Evolutionary conservation across 2,329 filamentous ascomycete genomes (phyloP).

Genomic region (Penicillium glabrum): DNA sequence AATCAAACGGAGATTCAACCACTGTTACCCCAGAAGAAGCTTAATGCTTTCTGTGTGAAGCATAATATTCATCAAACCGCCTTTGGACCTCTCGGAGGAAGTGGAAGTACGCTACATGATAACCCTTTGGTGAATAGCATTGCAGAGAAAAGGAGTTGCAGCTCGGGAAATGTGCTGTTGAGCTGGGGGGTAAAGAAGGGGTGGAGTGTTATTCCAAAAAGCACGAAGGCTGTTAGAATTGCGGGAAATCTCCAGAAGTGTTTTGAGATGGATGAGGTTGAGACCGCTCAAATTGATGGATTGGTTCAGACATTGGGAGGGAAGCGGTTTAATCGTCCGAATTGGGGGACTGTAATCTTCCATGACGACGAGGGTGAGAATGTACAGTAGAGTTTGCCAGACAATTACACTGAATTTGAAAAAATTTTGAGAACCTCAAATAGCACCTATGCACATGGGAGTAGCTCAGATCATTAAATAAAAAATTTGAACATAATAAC

Average conservation of each 20-base stretch:
- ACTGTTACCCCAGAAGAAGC: slow-evolving; percentile 36
- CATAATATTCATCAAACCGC: slow-evolving; percentile 38
- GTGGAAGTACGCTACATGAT: slow-evolving; percentile 17
- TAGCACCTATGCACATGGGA: too few relatives aligned
- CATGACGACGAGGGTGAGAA: slow-evolving; percentile 18
- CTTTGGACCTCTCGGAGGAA: slow-evolving; percentile 27
- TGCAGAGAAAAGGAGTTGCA: slow-evolving; percentile 10
- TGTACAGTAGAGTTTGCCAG: not conserved
- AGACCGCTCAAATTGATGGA: slow-evolving; percentile 12
- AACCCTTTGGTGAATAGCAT: slow-evolving; percentile 10
- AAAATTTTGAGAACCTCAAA: too few relatives aligned
- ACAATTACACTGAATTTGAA: too few relatives aligned
- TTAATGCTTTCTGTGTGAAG: slow-evolving; percentile 33
- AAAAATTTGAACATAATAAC: too few relatives aligned
- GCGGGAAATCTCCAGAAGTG: slow-evolving; percentile 8
- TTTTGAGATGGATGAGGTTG: slow-evolving; percentile 14
- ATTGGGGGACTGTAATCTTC: slow-evolving; percentile 24
- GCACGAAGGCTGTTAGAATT: slow-evolving; percentile 12
- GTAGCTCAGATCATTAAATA: too few relatives aligned
- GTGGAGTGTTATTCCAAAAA: slow-evolving; percentile 19
- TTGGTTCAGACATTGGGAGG: slow-evolving; percentile 10
- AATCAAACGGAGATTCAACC: slow-evolving; percentile 42
- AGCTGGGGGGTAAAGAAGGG: slow-evolving; percentile 19
- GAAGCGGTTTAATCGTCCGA: slow-evolving; percentile 23
- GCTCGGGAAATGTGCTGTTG: slow-evolving; percentile 17